These are phyloP conservation scores for Remersonia thermophila DNA, from an alignment of 2,329 filamentous ascomycete species.

Conservation along the genomic window DNA sequence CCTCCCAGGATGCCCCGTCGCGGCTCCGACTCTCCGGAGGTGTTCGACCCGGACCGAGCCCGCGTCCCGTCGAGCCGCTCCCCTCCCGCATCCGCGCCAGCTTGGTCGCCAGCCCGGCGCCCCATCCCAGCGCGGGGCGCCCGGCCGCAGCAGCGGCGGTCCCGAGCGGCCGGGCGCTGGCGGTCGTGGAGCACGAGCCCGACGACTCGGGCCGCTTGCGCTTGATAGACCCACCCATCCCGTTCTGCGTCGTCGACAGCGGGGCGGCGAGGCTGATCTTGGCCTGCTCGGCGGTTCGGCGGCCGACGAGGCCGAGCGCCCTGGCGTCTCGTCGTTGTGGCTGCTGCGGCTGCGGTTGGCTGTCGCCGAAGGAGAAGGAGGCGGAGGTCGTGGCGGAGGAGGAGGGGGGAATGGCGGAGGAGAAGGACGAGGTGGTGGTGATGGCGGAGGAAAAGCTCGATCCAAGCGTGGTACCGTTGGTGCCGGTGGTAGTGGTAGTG, in stretches of 20 bases:
- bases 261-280: conserved; percentile 38
- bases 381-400: conserved; percentile 3
- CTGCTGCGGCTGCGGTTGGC: not conserved
- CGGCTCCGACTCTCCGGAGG: no score
- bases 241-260: not conserved
- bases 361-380: conserved; percentile 3
- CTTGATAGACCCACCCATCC: conserved; percentile 28
- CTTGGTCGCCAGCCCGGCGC: conserved; percentile 41
- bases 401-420: not conserved
- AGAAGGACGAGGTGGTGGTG: conserved; percentile 3
- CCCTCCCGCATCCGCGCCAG: conserved; percentile 50
- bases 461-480: not conserved
- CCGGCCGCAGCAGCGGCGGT: no score
- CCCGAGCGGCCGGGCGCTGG: not conserved
- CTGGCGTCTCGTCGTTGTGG: conserved; percentile 29
- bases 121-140: conserved; percentile 40
- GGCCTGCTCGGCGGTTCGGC: conserved; percentile 26
- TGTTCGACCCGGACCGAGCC: no score
- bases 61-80: conserved; percentile 30
- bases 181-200: conserved; percentile 23
- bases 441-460: conserved; percentile 5
- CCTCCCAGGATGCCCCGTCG: not conserved
- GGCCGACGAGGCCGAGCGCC: conserved; percentile 30
- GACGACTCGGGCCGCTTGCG: conserved; percentile 45
- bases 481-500: no score